Evolutionary conservation across 2,329 filamentous ascomycete genomes (phyloP).

Genomic region (Arthrobotrys entomopaga): DNA sequence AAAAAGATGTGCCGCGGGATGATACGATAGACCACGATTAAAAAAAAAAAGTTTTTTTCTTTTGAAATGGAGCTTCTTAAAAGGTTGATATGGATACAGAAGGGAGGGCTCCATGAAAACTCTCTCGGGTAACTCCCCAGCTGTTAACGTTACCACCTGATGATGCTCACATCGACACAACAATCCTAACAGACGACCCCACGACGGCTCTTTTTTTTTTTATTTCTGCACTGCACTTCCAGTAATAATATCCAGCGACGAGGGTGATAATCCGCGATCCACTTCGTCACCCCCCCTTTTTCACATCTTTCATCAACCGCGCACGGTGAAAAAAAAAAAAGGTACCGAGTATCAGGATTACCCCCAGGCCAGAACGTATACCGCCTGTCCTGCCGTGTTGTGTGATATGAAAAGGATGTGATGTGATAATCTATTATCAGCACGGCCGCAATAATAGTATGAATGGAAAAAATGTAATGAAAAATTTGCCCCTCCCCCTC

Average conservation of each 20-base stretch:
- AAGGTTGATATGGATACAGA: conserved; percentile 1
- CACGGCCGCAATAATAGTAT: conserved; percentile 1
- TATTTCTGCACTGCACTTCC: too few relatives aligned
- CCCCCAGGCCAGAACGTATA: conserved; percentile 30
- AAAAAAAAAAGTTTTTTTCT: neutral
- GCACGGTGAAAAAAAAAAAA: conserved; percentile 34
- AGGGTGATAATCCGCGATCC: conserved; percentile 24
- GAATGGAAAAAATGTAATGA: too few relatives aligned
- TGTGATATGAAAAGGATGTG: conserved; percentile 42
- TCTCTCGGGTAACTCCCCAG: conserved; percentile 12
- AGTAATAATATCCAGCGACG: conserved; percentile 44
- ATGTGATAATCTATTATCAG: conserved; percentile 35
- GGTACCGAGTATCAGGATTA: conserved; percentile 26
- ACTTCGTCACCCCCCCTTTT: conserved; percentile 13
- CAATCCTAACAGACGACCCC: conserved; percentile 39
- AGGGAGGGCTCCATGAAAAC: conserved; percentile 9
- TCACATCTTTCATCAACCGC: conserved; percentile 9
- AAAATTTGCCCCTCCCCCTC: conserved; percentile 29
- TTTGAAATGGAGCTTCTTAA: conserved; percentile 8
- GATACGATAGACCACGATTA: neutral
- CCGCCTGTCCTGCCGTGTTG: conserved; percentile 40
- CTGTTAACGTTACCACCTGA: conserved; percentile 36
- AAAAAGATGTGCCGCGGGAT: neutral
- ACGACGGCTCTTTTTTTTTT: conserved; percentile 25
- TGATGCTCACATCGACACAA: conserved; percentile 19